A percentile compares a stretch with the other conserved stretches of the same genome.
phyloP scores from a whole-genome alignment of 352 stramenopile genomes.

The Phytophthora cryptogea region DNA sequence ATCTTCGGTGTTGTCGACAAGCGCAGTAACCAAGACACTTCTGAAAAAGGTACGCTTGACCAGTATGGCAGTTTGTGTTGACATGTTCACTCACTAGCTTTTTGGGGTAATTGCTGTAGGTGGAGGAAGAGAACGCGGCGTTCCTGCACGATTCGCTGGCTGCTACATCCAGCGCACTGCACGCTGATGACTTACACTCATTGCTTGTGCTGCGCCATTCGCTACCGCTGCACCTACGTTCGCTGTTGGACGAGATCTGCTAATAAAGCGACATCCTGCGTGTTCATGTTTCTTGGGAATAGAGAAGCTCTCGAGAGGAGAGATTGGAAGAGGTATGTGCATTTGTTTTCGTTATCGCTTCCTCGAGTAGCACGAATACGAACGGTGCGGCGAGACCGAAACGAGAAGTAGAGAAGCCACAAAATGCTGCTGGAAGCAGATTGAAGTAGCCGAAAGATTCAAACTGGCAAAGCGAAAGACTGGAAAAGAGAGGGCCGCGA shows the following conservation, averaged over 20 bases:
- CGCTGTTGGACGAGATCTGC: slow-evolving; percentile 42
- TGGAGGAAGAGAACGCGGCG: slow-evolving; percentile 66
- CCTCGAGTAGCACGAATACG: slow-evolving; percentile 18
- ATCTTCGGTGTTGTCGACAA: slow-evolving; percentile 22
- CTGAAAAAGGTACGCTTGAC: slow-evolving; percentile 56
- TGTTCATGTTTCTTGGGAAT: slow-evolving; percentile 5
- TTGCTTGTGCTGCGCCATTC: slow-evolving; percentile 57
- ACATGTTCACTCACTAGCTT: not conserved
- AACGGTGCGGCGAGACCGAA: slow-evolving; percentile 12
- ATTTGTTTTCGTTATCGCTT: slow-evolving; percentile 26
- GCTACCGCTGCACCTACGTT: slow-evolving; percentile 44
- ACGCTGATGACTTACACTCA: slow-evolving; percentile 72
- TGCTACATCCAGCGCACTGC: slow-evolving; percentile 54
- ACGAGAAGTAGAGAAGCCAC: slow-evolving; percentile 6
- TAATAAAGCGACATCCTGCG: slow-evolving; percentile 17
- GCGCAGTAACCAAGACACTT: slow-evolving; percentile 45
- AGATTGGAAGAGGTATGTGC: slow-evolving; percentile 8
- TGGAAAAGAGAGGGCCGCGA: slow-evolving; percentile 7
- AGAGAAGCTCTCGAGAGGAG: slow-evolving; percentile 1
- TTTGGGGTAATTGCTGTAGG: slow-evolving; percentile 34
- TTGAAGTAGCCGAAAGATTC: slow-evolving; percentile 4
- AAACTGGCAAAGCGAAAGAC: slow-evolving; percentile 14
- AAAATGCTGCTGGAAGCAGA: slow-evolving; percentile 11
- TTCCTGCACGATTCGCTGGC: slow-evolving; percentile 60
- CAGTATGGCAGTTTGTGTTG: not conserved